A percentile compares a stretch with the other conserved stretches of the same genome.
These are phyloP conservation scores for Backusella tarrabulga DNA, from an alignment of 192 early-diverging fungal species.

Conservation along the genomic window DNA sequence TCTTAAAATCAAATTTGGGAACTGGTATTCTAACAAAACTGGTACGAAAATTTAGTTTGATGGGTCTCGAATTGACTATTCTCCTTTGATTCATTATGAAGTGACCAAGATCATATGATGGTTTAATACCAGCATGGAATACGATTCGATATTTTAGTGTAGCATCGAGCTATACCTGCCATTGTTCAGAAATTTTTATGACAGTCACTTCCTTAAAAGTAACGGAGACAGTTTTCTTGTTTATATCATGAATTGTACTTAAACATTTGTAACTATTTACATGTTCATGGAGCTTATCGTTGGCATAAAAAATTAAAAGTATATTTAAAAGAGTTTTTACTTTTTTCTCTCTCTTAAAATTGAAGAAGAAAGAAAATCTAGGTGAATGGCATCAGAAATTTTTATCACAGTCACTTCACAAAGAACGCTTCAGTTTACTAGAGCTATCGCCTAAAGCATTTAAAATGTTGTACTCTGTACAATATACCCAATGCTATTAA, in stretches of 20 bases:
- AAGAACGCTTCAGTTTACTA: not conserved
- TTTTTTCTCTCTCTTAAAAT: not conserved
- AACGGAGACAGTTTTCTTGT: not conserved
- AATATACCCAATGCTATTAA: not conserved
- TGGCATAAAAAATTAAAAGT: not conserved
- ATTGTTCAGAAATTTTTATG: not conserved
- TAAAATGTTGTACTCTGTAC: not conserved
- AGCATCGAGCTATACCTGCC: not conserved
- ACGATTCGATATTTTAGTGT: not conserved
- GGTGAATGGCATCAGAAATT: not conserved
- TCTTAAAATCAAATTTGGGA: not conserved
- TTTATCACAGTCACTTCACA: not conserved
- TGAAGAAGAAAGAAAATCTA: not conserved
- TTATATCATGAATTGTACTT: not conserved
- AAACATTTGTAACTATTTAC: not conserved
- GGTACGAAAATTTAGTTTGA: not conserved
- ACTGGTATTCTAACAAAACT: not conserved
- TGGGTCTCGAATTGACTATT: not conserved
- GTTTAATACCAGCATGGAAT: not conserved
- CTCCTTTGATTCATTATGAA: not conserved
- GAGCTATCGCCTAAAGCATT: not conserved
- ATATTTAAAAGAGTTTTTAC: not conserved
- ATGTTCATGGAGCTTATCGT: not conserved
- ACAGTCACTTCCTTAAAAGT: not conserved
- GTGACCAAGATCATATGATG: not conserved